These are phyloP conservation scores for Prinsepia uniflora DNA, from an alignment of 306 rosid genomes.

Conservation along the genomic window DNA sequence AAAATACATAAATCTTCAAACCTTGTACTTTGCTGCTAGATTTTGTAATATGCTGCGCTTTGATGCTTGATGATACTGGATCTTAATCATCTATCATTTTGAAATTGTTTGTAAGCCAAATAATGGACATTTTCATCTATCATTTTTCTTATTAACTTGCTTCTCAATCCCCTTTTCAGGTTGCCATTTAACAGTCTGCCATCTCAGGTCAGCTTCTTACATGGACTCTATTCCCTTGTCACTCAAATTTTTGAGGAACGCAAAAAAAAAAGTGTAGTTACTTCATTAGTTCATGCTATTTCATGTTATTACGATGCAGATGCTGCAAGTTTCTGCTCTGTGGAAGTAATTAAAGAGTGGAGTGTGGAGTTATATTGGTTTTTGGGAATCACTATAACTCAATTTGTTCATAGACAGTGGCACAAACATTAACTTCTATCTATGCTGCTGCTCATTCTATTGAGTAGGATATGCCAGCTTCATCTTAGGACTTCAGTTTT, in stretches of 20 bases:
- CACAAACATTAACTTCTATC: background rate
- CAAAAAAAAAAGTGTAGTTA: background rate
- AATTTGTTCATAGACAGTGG: background rate
- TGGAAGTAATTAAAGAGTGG: background rate
- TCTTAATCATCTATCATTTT: background rate
- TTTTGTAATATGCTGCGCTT: background rate
- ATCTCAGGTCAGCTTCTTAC: constrained; percentile 50
- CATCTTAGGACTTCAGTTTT: background rate
- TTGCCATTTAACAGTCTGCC: constrained; percentile 51
- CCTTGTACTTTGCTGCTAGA: background rate
- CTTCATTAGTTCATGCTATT: background rate
- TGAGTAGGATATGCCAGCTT: background rate
- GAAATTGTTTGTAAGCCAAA: background rate
- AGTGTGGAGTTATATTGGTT: background rate
- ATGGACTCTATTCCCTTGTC: background rate
- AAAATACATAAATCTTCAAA: too few relatives aligned
- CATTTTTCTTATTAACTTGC: background rate
- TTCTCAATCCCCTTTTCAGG: constrained; percentile 44
- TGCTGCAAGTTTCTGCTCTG: background rate
- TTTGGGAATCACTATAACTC: background rate
- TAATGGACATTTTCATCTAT: constrained; percentile 1
- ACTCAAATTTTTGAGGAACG: background rate
- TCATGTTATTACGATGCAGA: background rate
- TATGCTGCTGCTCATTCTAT: background rate
- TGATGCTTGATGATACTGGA: background rate